These are phyloP conservation scores for Gastrolobium villosum DNA, from an alignment of 306 rosid species.

Conservation along the genomic window DNA sequence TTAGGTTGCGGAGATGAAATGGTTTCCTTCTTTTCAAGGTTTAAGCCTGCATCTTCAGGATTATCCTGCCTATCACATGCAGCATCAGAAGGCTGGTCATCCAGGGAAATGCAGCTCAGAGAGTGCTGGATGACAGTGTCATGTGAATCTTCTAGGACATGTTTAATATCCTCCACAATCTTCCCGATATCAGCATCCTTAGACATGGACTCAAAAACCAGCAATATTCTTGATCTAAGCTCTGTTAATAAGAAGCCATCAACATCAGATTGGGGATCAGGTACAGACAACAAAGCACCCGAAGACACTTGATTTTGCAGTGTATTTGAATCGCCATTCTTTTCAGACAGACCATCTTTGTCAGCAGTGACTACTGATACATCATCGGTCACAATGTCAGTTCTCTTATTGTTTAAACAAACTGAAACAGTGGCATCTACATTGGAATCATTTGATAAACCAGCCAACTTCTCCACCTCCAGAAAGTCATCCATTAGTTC, in stretches of 20 bases:
- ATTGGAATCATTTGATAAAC: conserved; percentile 73
- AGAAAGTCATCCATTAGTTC: conserved; percentile 98
- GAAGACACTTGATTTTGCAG: conserved; percentile 55
- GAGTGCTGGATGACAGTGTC: conserved; percentile 57
- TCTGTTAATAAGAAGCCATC: conserved; percentile 59
- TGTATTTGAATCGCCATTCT: conserved; percentile 51
- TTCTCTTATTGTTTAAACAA: conserved; percentile 49
- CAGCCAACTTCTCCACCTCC: conserved; percentile 97
- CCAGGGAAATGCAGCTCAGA: conserved; percentile 56
- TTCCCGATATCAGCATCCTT: conserved; percentile 77
- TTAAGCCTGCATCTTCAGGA: conserved; percentile 77
- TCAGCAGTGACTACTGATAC: conserved; percentile 45
- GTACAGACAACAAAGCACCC: conserved; percentile 42
- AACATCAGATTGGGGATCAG: conserved; percentile 49
- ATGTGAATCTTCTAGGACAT: conserved; percentile 73
- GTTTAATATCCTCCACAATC: conserved; percentile 80
- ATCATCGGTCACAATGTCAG: conserved; percentile 56
- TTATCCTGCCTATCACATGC: conserved; percentile 68
- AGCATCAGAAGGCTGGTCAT: conserved; percentile 61
- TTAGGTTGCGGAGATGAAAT: conserved; percentile 56
- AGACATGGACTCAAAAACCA: conserved; percentile 71
- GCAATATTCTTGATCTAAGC: conserved; percentile 78
- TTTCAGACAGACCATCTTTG: conserved; percentile 57
- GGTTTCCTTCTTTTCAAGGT: conserved; percentile 64
- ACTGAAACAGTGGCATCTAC: conserved; percentile 57